Percentiles rank a stretch among this genome's conserved stretches.
Evolutionary conservation across 2,329 filamentous ascomycete genomes (phyloP).

Genomic region (Scedosporium minutisporum): DNA sequence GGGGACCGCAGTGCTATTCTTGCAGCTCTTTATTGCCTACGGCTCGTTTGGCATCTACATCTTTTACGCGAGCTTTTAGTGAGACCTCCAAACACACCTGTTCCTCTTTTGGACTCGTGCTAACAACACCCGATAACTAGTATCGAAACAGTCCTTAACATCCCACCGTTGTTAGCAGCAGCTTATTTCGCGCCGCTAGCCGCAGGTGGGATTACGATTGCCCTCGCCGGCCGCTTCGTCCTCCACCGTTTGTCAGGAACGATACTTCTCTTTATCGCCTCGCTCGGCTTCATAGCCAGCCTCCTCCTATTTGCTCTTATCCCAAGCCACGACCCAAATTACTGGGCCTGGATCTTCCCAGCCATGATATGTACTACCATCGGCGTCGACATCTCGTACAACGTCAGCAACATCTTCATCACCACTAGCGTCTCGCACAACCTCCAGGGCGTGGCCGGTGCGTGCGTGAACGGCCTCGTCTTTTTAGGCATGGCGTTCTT

Average conservation of each 20-base stretch:
- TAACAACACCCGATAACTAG: constrained; percentile 16
- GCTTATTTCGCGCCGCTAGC: constrained; percentile 51
- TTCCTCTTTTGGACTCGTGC: constrained; percentile 5
- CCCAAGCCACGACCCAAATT: constrained; percentile 36
- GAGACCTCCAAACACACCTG: constrained; percentile 15
- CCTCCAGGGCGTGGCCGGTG: constrained; percentile 55
- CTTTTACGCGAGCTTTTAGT: constrained; percentile 57
- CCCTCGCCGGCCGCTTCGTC: constrained; percentile 41
- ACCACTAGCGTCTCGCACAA: constrained; percentile 50
- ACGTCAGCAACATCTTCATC: constrained; percentile 57
- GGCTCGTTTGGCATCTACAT: constrained; percentile 53
- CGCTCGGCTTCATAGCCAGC: constrained; percentile 37
- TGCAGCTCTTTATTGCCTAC: constrained; percentile 38
- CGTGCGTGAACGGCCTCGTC: constrained; percentile 54
- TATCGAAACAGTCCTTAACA: constrained; percentile 42
- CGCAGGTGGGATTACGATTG: constrained; percentile 47
- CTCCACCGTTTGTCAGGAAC: constrained; percentile 46
- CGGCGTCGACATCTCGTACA: constrained; percentile 58
- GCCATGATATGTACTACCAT: constrained; percentile 50
- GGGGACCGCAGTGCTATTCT: constrained; percentile 47
- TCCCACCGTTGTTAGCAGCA: constrained; percentile 42
- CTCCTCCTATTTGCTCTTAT: constrained; percentile 47
- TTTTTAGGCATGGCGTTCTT: constrained; percentile 40
- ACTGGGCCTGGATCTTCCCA: constrained; percentile 58
- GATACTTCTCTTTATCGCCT: constrained; percentile 41